Conservation (phyloP, 164 flowering plant genomes). For the Chimonanthus praecox region DNA sequence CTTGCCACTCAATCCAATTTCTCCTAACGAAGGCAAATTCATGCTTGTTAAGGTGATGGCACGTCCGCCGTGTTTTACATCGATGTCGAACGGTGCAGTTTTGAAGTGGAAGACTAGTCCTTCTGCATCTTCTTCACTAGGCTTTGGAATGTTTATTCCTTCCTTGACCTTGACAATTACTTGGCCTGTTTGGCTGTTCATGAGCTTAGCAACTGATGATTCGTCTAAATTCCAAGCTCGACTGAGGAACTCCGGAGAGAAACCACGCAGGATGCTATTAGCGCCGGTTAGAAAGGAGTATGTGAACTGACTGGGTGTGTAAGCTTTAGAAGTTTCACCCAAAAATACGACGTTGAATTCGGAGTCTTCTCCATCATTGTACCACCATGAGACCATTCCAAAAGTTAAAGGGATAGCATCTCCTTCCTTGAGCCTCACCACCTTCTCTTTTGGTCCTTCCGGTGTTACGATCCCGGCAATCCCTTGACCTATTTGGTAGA, state of each 20-base stretch:
- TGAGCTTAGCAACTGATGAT: slow-evolving; percentile 32
- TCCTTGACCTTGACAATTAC: slow-evolving; percentile 46
- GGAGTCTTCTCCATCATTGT: slow-evolving; percentile 52
- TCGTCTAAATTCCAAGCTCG: slow-evolving; percentile 53
- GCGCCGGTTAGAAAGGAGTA: slow-evolving; percentile 50
- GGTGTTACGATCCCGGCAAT: slow-evolving; percentile 58
- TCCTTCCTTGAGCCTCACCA: slow-evolving; percentile 53
- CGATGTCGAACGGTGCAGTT: slow-evolving; percentile 52
- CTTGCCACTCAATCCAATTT: slow-evolving; percentile 60
- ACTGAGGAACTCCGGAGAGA: slow-evolving; percentile 50
- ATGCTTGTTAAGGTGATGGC: slow-evolving; percentile 43
- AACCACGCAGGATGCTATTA: slow-evolving; percentile 55
- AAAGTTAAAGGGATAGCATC: slow-evolving; percentile 71
- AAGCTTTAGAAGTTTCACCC: slow-evolving; percentile 53
- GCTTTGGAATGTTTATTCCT: slow-evolving; percentile 38
- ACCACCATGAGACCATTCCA: slow-evolving; percentile 67
- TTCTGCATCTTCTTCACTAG: slow-evolving; percentile 29
- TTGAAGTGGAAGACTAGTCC: slow-evolving; percentile 43
- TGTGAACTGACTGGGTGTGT: slow-evolving; percentile 55
- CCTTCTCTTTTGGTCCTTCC: slow-evolving; percentile 49
- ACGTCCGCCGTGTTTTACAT: slow-evolving; percentile 46
- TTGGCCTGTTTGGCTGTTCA: slow-evolving; percentile 31
- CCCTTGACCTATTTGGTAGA: slow-evolving; percentile 23
- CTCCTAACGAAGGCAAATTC: slow-evolving; percentile 53
- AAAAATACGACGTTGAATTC: slow-evolving; percentile 51